phyloP scores from a whole-genome alignment of 495 filamentous ascomycete species.

The Zalerion maritima region DNA sequence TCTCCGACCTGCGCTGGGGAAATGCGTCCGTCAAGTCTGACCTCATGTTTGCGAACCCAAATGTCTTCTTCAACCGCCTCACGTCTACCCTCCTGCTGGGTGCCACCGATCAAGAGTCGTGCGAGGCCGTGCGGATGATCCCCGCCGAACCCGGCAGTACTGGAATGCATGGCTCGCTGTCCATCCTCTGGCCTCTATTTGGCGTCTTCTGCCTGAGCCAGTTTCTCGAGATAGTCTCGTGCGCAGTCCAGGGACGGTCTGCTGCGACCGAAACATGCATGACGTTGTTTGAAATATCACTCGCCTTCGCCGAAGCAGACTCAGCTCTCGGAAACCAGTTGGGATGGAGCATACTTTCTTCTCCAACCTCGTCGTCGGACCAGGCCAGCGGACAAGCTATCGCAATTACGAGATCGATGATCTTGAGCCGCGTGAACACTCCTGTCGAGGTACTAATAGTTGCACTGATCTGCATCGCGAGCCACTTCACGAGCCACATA shows the following conservation, averaged over 20 bases:
- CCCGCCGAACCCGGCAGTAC: conserved; percentile 24
- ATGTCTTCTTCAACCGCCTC: conserved; percentile 52
- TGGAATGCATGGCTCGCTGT: conserved; percentile 57
- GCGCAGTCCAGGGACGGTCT: conserved; percentile 74
- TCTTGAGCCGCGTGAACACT: conserved; percentile 53
- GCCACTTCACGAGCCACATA: conserved; percentile 71
- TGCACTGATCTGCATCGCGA: conserved; percentile 72
- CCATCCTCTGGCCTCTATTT: conserved; percentile 80
- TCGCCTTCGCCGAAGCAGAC: conserved; percentile 94
- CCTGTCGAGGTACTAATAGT: conserved; percentile 81
- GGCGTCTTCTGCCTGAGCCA: conserved; percentile 67
- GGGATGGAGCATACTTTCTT: conserved; percentile 48
- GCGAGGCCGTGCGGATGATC: conserved; percentile 57
- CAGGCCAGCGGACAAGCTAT: conserved; percentile 25
- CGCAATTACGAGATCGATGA: conserved; percentile 40
- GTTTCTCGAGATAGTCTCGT: conserved; percentile 74
- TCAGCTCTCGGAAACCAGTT: conserved; percentile 63
- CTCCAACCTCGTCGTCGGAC: conserved; percentile 16
- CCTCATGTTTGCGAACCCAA: conserved; percentile 59
- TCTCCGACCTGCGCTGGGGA: conserved; percentile 57
- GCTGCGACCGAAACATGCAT: conserved; percentile 80
- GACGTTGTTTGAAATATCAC: conserved; percentile 90
- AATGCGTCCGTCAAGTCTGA: conserved; percentile 47
- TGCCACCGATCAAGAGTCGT: conserved; percentile 51
- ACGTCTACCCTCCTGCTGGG: conserved; percentile 56